phyloP scores from a whole-genome alignment of 176 grass and related monocot species.

The Canna indica region DNA sequence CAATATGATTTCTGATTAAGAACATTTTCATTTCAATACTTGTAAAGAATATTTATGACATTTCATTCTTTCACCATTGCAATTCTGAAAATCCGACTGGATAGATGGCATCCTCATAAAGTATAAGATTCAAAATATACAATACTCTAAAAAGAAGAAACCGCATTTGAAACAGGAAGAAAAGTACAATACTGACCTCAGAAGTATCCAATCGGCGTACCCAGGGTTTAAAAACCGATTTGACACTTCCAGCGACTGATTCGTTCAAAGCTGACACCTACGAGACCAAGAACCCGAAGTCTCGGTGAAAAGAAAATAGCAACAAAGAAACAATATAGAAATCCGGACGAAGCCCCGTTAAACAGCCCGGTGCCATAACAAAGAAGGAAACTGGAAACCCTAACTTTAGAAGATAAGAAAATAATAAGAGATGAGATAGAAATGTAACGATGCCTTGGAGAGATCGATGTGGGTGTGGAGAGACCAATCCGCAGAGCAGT shows the following conservation, averaged over 20 bases:
- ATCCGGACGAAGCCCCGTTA: too few relatives aligned
- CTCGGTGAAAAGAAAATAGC: background rate
- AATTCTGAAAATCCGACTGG: too few relatives aligned
- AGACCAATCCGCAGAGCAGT: conserved; percentile 95
- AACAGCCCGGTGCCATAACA: background rate
- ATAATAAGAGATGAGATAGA: background rate
- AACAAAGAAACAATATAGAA: background rate
- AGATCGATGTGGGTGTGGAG: conserved; percentile 90
- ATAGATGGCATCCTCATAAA: too few relatives aligned
- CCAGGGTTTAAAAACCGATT: conserved; percentile 87
- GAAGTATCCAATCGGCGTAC: conserved; percentile 75
- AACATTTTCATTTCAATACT: too few relatives aligned
- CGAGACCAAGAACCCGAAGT: background rate
- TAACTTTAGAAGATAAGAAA: background rate
- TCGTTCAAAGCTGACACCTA: conserved; percentile 85
- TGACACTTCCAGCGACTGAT: conserved; percentile 74
- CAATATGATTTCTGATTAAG: background rate
- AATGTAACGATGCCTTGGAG: conserved; percentile 35
- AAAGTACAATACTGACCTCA: conserved; percentile 33
- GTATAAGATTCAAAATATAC: too few relatives aligned
- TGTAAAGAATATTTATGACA: too few relatives aligned
- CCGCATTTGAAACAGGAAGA: background rate
- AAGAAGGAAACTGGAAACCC: background rate
- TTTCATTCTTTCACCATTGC: too few relatives aligned
- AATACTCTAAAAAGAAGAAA: background rate